Percentiles rank a stretch among this genome's conserved stretches.
Evolutionary conservation across 2,329 filamentous ascomycete genomes (phyloP).

Genomic region (Volutella citrinella): DNA sequence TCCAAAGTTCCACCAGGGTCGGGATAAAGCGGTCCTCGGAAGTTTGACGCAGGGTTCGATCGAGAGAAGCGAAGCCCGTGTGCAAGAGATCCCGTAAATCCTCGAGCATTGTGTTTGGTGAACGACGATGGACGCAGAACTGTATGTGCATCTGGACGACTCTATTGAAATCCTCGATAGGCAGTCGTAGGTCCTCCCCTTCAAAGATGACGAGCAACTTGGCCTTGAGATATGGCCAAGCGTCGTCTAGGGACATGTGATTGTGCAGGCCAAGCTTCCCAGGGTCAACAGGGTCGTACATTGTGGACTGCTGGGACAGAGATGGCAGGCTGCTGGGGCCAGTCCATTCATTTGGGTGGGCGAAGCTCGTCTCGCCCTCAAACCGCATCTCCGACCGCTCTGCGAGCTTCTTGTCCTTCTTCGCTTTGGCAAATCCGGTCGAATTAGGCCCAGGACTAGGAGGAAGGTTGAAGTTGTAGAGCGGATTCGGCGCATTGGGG

Average conservation of each 20-base stretch:
- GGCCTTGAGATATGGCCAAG: slow-evolving; percentile 77
- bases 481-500: slow-evolving; percentile 68
- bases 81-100: slow-evolving; percentile 71
- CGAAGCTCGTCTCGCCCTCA: slow-evolving; percentile 49
- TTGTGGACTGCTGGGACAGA: slow-evolving; percentile 39
- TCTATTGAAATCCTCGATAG: slow-evolving; percentile 79
- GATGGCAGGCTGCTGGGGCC: slow-evolving; percentile 52
- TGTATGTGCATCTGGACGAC: slow-evolving; percentile 77
- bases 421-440: slow-evolving; percentile 72
- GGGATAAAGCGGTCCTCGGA: slow-evolving; percentile 88
- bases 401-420: slow-evolving; percentile 82
- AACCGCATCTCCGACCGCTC: slow-evolving; percentile 55
- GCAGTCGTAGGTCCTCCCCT: slow-evolving; percentile 74
- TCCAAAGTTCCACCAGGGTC: slow-evolving; percentile 88
- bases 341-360: slow-evolving; percentile 46
- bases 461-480: slow-evolving; percentile 77
- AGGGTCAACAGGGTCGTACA: slow-evolving; percentile 54
- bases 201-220: slow-evolving; percentile 77
- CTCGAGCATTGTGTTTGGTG: slow-evolving; percentile 69
- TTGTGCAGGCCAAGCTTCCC: slow-evolving; percentile 57
- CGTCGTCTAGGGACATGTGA: slow-evolving; percentile 72
- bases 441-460: slow-evolving; percentile 65
- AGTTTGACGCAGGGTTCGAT: slow-evolving; percentile 74
- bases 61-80: slow-evolving; percentile 83
- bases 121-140: slow-evolving; percentile 71